phyloP scores from a whole-genome alignment of 805 yeast genomes.

The Pichia kluyveri region DNA sequence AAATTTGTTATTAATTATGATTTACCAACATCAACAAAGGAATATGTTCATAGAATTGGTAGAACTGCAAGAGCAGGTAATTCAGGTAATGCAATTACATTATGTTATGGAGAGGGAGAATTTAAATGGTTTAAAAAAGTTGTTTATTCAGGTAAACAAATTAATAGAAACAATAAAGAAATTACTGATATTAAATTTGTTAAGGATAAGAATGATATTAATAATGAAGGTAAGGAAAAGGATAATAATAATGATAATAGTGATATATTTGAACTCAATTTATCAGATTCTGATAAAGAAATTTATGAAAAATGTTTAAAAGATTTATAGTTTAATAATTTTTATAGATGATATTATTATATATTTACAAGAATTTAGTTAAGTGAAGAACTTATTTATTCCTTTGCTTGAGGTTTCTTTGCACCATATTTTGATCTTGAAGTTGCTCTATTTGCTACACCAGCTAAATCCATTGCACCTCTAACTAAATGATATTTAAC shows the following conservation, averaged over 20 bases:
- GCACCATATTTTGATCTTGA: slow-evolving; percentile 93
- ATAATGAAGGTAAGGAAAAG: background rate
- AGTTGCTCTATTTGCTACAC: slow-evolving; percentile 86
- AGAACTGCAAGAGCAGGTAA: slow-evolving; percentile 93
- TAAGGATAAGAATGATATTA: slow-evolving; percentile 7
- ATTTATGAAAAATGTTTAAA: slow-evolving; percentile 37
- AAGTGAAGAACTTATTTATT: slow-evolving; percentile 7
- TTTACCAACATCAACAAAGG: slow-evolving; percentile 78
- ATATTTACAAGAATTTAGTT: slow-evolving; percentile 3
- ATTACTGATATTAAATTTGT: slow-evolving; percentile 27
- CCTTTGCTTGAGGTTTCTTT: slow-evolving; percentile 59
- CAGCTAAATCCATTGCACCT: slow-evolving; percentile 88
- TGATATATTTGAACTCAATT: slow-evolving; percentile 17
- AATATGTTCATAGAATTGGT: slow-evolving; percentile 93
- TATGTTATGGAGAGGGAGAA: slow-evolving; percentile 76
- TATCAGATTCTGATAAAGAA: slow-evolving; percentile 29
- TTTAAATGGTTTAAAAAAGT: slow-evolving; percentile 48
- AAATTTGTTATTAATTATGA: slow-evolving; percentile 83
- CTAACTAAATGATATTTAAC: slow-evolving; percentile 89
- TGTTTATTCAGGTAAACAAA: slow-evolving; percentile 37
- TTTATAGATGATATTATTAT: background rate
- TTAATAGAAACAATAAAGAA: slow-evolving; percentile 38
- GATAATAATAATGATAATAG: background rate
- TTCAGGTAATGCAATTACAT: slow-evolving; percentile 62
- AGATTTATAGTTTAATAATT: slow-evolving; percentile 3